Evolutionary conservation across 495 filamentous ascomycete genomes (phyloP), one percentile per base, ranked within the genome.

Genomic region (Glonium stellatum): DNA sequence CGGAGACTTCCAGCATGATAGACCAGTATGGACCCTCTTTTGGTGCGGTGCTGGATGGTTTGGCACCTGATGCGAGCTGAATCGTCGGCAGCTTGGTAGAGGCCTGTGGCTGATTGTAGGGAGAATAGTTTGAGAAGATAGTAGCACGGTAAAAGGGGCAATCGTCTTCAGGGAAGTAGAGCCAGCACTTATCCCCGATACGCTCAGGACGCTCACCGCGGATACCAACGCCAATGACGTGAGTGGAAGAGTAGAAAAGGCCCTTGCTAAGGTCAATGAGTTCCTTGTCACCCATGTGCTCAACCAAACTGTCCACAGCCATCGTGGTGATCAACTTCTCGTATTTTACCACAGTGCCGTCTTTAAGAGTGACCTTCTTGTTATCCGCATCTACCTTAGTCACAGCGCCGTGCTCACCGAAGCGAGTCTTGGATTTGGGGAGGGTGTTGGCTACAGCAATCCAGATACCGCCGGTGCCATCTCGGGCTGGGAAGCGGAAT

Each of bases 61-160:
- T 87, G 73, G 83, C 86, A 75, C 93, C 93, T 62, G 95, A 79
- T 25, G 90, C 93, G 34, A 89, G 81, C 70, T 90, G 87, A 58
- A 88, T 77, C 13, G 93, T 97, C 47, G 90, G 82, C 41, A 99
- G 87, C 79, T 95, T 93, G 69, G 81, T 85, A 58, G 84, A 84
- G 47, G 82, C 78, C 55, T 85, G 77, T 19, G 93, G 93, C 77
- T 97, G 93, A 79, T 99, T 99, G 84, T 95, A 83, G 59, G 92
- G 93, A 18, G 95, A 97, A 82, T 99, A 99, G 85, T 99, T 99
- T 77, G 93, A 97, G 85, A 99, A 99, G 78, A 99, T 97, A 63
- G 93, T 99, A 70, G 93, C 93, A 69, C 93, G 90, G 81, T 99
- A 99, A 85, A 99, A 99, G 71, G 90, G 91, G 81, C 92, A 96